phyloP scores from a whole-genome alignment of 164 flowering plant species.

The Annona cherimola region DNA sequence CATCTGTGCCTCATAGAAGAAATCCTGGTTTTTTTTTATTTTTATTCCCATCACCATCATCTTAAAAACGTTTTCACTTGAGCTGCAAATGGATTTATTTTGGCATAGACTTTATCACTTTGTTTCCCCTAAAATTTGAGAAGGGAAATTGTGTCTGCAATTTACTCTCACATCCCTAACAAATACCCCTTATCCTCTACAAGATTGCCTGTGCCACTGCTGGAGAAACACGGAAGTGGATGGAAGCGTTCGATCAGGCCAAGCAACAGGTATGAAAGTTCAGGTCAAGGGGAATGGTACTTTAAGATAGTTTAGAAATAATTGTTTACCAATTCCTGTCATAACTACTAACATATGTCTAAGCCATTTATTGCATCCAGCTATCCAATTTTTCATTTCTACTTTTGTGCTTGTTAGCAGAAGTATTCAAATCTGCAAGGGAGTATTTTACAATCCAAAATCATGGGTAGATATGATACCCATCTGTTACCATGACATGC shows the following conservation, averaged over 20 bases:
- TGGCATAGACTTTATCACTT: neutral
- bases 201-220: conserved; percentile 92
- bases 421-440: no score
- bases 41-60: neutral
- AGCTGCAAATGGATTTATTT: neutral
- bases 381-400: no score
- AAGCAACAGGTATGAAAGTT: conserved; percentile 64
- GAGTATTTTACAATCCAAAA: no score
- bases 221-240: conserved; percentile 85
- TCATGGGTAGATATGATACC: no score
- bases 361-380: no score
- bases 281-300: neutral
- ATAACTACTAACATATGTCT: no score
- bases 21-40: neutral
- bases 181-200: conserved; percentile 12
- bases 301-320: neutral
- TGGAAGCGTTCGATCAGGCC: conserved; percentile 95
- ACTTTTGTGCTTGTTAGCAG: no score
- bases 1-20: neutral
- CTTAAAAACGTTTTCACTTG: neutral
- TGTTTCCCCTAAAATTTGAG: neutral
- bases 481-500: no score
- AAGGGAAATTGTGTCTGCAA: neutral
- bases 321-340: no score
- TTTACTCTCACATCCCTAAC: neutral